Evolutionary conservation across 768 basidiomycete genomes (phyloP).

Genomic region (Amanita inopinata): DNA sequence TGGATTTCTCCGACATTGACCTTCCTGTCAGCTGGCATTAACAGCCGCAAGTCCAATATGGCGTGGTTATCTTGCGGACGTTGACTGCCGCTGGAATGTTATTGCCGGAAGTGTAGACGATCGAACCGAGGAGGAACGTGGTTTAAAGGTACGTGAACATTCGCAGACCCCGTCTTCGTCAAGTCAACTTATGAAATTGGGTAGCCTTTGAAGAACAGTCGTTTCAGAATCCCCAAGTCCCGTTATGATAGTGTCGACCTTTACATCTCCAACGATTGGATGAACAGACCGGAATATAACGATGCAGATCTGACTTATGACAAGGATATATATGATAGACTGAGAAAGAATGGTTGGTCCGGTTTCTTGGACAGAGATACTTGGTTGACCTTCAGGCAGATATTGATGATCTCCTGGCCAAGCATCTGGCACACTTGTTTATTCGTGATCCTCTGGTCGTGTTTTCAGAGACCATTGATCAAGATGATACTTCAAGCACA

Average conservation of each 20-base stretch:
- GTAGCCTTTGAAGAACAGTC: slow-evolving; percentile 69
- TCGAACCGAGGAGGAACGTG: slow-evolving; percentile 91
- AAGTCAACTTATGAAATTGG: slow-evolving; percentile 4
- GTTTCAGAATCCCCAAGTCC: slow-evolving; percentile 86
- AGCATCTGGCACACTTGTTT: slow-evolving; percentile 91
- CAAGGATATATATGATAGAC: slow-evolving; percentile 56
- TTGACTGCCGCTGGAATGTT: slow-evolving; percentile 98
- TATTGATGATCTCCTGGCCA: slow-evolving; percentile 78
- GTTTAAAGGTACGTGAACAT: slow-evolving; percentile 49
- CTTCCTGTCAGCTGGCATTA: slow-evolving; percentile 64
- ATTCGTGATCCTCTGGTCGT: slow-evolving; percentile 96
- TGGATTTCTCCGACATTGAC: slow-evolving; percentile 7
- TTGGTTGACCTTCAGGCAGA: slow-evolving; percentile 32
- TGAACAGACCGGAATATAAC: slow-evolving; percentile 90
- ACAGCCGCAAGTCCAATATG: slow-evolving; percentile 93
- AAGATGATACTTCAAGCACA: slow-evolving; percentile 78
- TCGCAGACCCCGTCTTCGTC: background rate
- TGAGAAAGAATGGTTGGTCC: slow-evolving; percentile 67
- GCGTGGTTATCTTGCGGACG: slow-evolving; percentile 91
- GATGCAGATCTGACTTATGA: slow-evolving; percentile 80
- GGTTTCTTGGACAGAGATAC: background rate
- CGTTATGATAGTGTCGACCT: slow-evolving; percentile 94
- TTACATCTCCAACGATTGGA: slow-evolving; percentile 82
- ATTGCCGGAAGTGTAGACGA: slow-evolving; percentile 99
- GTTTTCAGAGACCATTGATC: slow-evolving; percentile 88